Conservation (phyloP, 768 basidiomycete species). For the Boletus reticuloceps region DNA sequence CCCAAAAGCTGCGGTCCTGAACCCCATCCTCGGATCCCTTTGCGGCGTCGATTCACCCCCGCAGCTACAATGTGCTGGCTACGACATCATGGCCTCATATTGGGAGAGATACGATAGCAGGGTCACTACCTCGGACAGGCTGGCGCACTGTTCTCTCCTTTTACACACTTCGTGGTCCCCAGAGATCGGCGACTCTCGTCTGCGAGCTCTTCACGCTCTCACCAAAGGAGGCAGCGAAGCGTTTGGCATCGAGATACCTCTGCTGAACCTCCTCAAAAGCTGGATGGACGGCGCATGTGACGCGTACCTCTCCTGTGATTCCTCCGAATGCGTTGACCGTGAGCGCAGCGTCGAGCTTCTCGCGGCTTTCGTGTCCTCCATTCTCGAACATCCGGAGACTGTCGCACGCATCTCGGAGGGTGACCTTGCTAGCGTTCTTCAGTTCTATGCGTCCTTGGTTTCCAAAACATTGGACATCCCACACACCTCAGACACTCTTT, state of each 20-base stretch:
- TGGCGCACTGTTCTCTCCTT: conserved; percentile 66
- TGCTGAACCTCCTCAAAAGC: conserved; percentile 53
- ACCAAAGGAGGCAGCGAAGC: conserved; percentile 60
- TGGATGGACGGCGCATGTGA: conserved; percentile 72
- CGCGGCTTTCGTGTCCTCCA: conserved; percentile 52
- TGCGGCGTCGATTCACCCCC: conserved; percentile 54
- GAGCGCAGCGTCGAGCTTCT: conserved; percentile 64
- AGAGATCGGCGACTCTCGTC: conserved; percentile 72
- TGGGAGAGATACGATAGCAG: conserved; percentile 55
- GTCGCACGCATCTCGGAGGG: conserved; percentile 60
- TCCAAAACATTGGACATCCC: conserved; percentile 47
- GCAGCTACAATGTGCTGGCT: conserved; percentile 64
- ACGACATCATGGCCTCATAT: conserved; percentile 69
- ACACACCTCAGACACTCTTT: conserved; percentile 10
- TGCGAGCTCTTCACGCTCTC: conserved; percentile 64
- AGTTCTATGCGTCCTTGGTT: conserved; percentile 60
- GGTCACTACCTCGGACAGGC: conserved; percentile 54
- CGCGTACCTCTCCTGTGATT: conserved; percentile 36
- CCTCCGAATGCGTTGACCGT: conserved; percentile 50
- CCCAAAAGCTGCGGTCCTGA: conserved; percentile 51
- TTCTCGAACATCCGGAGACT: conserved; percentile 50
- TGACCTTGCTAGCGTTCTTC: conserved; percentile 52
- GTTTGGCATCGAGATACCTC: conserved; percentile 57
- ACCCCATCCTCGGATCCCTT: conserved; percentile 58
- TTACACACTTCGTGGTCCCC: conserved; percentile 50